Percentiles rank a stretch among this genome's conserved stretches.
These are phyloP conservation scores for Pythium phragmitis DNA, from an alignment of 352 stramenopile genomes.

Conservation along the genomic window DNA sequence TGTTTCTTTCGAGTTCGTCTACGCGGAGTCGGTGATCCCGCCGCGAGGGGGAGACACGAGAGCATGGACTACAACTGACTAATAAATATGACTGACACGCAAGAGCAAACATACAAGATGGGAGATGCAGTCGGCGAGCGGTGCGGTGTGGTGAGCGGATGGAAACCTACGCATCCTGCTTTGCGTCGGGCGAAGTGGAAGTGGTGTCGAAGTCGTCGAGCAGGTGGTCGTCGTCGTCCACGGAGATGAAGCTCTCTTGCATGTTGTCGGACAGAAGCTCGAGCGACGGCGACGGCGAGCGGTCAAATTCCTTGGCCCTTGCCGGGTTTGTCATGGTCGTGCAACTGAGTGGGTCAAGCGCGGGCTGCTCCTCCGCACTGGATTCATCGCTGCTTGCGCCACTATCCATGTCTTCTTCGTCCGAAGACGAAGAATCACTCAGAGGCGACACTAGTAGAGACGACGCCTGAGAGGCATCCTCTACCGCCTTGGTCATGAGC, in stretches of 20 bases:
- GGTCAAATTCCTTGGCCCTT: slow-evolving; percentile 2
- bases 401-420: slow-evolving; percentile 44
- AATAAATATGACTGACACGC: slow-evolving; percentile 36
- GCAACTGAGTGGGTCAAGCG: slow-evolving; percentile 12
- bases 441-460: slow-evolving; percentile 35
- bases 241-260: slow-evolving; percentile 66
- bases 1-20: slow-evolving; percentile 1
- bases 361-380: slow-evolving; percentile 25
- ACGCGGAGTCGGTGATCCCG: not conserved
- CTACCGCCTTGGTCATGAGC: slow-evolving; percentile 71
- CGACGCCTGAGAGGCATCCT: slow-evolving; percentile 46
- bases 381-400: slow-evolving; percentile 36
- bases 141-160: not conserved
- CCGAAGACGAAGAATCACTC: slow-evolving; percentile 57
- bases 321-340: slow-evolving; percentile 19
- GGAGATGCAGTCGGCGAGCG: not conserved
- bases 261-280: slow-evolving; percentile 77
- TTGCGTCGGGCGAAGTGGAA: slow-evolving; percentile 17
- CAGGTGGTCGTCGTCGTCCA: slow-evolving; percentile 65
- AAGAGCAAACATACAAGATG: slow-evolving; percentile 22
- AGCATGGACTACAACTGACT: not conserved
- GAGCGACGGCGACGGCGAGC: slow-evolving; percentile 39
- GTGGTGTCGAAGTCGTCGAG: slow-evolving; percentile 43
- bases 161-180: slow-evolving; percentile 12
- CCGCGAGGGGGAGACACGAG: not conserved